Evolutionary conservation across 1,284 basidiomycete species (phyloP).

Genomic region (Flammula alnicola): DNA sequence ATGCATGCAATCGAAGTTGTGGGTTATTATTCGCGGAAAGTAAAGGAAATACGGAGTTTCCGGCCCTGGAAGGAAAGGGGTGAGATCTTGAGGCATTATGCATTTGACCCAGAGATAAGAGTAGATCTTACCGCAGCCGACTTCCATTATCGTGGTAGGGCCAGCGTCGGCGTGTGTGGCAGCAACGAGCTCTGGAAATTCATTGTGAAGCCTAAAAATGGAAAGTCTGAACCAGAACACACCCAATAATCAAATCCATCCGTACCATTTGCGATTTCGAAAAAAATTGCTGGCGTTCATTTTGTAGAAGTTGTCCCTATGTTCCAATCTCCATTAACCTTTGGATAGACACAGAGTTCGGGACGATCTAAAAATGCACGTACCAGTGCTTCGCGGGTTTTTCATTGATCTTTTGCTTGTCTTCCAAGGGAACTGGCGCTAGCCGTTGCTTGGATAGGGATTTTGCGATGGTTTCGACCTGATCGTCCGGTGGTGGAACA

Average conservation of each 20-base stretch:
- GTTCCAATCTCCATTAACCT: no score
- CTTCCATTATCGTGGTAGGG: slow-evolving; percentile 74
- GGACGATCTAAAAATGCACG: no score
- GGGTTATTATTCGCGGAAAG: slow-evolving; percentile 86
- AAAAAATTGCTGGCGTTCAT: slow-evolving; percentile 88
- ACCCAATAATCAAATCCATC: slow-evolving; percentile 7
- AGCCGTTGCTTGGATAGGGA: slow-evolving; percentile 72
- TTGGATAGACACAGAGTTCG: no score
- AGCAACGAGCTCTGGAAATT: slow-evolving; percentile 85
- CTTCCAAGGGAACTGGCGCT: slow-evolving; percentile 69
- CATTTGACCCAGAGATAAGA: no score
- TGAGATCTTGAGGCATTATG: neutral
- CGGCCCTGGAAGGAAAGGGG: slow-evolving; percentile 66
- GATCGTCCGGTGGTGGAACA: slow-evolving; percentile 82
- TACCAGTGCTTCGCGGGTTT: slow-evolving; percentile 78
- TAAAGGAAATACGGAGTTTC: slow-evolving; percentile 93
- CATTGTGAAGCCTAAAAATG: slow-evolving; percentile 76
- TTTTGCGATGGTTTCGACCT: slow-evolving; percentile 67
- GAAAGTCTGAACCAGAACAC: slow-evolving; percentile 4
- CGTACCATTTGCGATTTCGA: slow-evolving; percentile 85
- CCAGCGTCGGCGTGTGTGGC: slow-evolving; percentile 81
- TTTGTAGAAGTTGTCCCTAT: slow-evolving; percentile 95
- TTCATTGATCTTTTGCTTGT: slow-evolving; percentile 73
- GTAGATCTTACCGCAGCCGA: slow-evolving; percentile 82
- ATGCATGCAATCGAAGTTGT: slow-evolving; percentile 74